Conservation (phyloP, 2,329 filamentous ascomycete species). For the Colletotrichum viniferum region DNA sequence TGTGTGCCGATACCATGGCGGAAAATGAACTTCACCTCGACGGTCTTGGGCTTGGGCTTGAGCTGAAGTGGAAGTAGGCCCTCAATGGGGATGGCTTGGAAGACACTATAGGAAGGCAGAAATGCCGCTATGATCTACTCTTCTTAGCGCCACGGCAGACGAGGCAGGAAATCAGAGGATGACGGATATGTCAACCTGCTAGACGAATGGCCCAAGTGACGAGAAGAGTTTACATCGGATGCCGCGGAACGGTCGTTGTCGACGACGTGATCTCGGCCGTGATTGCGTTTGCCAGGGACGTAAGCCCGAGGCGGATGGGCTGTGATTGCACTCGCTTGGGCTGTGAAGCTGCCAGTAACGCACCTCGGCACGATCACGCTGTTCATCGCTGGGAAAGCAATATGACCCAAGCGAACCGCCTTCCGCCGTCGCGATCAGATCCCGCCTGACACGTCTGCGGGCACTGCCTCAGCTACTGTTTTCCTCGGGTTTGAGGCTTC, state of each 20-base stretch:
- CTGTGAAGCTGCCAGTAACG: background rate
- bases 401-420: background rate
- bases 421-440: background rate
- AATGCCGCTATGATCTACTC: background rate
- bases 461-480: background rate
- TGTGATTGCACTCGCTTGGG: background rate
- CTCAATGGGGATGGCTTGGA: background rate
- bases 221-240: background rate
- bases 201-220: background rate
- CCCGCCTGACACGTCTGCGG: background rate
- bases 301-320: background rate
- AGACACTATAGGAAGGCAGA: background rate
- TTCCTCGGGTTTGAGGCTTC: background rate
- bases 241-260: background rate
- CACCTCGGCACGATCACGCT: background rate
- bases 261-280: background rate
- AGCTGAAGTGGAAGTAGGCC: background rate
- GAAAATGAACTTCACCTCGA: background rate
- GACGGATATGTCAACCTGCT: background rate
- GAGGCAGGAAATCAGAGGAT: background rate
- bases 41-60: background rate
- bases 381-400: background rate
- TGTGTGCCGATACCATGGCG: background rate
- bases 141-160: background rate
- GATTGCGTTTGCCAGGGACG: background rate